phyloP scores from a whole-genome alignment of 2,329 filamentous ascomycete genomes.

The Macroventuria anomochaeta region DNA sequence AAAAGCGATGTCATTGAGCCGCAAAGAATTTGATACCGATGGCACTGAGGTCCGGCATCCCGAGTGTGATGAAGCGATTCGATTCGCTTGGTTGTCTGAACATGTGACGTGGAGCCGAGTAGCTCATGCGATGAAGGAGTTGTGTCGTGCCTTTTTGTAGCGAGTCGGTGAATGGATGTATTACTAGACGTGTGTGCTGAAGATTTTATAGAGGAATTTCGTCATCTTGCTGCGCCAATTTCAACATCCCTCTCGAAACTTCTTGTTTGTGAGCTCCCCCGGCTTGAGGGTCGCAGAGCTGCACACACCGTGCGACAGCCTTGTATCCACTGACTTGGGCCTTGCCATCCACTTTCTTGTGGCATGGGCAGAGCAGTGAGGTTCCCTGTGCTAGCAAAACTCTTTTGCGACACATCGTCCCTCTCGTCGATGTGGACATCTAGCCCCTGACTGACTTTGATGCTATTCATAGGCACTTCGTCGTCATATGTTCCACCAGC shows the following conservation, averaged over 20 bases:
- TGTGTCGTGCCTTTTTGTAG: neutral
- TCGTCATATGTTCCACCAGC: constrained; percentile 8
- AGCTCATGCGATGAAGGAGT: neutral
- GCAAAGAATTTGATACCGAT: neutral
- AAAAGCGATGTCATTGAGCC: neutral
- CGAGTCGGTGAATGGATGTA: neutral
- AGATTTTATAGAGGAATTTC: neutral
- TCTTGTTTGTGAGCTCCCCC: constrained; percentile 2
- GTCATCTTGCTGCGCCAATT: constrained; percentile 7
- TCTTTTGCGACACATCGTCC: constrained; percentile 26
- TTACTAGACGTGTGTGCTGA: neutral
- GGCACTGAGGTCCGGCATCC: neutral
- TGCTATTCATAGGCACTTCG: constrained; percentile 27
- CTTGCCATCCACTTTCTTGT: constrained; percentile 9
- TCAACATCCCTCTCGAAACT: constrained; percentile 16
- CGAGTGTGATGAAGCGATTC: neutral
- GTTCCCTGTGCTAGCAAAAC: constrained; percentile 26
- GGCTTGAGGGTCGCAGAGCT: constrained; percentile 20
- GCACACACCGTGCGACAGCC: constrained; percentile 27
- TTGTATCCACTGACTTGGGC: constrained; percentile 22
- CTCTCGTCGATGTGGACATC: constrained; percentile 30
- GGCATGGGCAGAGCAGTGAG: constrained; percentile 26
- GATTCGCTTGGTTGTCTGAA: neutral
- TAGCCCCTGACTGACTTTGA: constrained; percentile 31
- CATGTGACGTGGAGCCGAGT: no score